These are phyloP conservation scores for Pythium sp. DNA, from an alignment of 352 stramenopile genomes.

Conservation along the genomic window DNA sequence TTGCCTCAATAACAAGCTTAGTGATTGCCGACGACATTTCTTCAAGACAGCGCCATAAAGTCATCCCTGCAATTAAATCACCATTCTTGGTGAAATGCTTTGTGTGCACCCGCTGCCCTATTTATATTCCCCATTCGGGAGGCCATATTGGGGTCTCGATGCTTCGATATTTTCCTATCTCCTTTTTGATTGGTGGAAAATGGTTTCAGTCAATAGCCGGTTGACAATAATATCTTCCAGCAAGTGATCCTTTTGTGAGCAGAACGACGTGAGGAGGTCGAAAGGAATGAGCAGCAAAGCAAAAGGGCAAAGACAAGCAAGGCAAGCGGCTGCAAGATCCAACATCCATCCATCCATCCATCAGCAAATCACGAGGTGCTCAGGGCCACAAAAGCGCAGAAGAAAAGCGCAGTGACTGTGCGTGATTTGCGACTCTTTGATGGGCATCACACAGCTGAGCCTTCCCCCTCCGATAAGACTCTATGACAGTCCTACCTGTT, in stretches of 20 bases:
- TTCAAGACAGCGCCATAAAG: too few species aligned
- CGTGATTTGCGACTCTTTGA: neutral
- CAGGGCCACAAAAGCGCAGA: neutral
- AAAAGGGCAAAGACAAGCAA: neutral
- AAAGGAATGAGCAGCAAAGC: neutral
- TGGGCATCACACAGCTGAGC: neutral
- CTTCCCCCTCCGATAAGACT: neutral
- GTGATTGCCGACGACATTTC: neutral
- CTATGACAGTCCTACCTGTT: neutral
- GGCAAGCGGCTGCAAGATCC: neutral
- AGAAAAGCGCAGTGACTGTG: neutral
- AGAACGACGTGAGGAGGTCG: neutral
- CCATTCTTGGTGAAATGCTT: too few species aligned
- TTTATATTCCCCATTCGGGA: neutral
- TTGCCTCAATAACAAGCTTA: neutral
- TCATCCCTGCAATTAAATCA: too few species aligned
- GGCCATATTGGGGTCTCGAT: constrained; percentile 6
- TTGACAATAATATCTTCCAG: neutral
- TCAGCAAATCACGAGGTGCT: neutral
- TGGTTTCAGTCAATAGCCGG: neutral
- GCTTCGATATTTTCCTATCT: constrained; percentile 4
- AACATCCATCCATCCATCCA: too few species aligned
- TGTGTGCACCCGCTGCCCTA: neutral
- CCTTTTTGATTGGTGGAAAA: neutral
- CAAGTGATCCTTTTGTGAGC: neutral